Conservation (phyloP, 148 eudicot genomes). For the Selenicereus undatus region DNA sequence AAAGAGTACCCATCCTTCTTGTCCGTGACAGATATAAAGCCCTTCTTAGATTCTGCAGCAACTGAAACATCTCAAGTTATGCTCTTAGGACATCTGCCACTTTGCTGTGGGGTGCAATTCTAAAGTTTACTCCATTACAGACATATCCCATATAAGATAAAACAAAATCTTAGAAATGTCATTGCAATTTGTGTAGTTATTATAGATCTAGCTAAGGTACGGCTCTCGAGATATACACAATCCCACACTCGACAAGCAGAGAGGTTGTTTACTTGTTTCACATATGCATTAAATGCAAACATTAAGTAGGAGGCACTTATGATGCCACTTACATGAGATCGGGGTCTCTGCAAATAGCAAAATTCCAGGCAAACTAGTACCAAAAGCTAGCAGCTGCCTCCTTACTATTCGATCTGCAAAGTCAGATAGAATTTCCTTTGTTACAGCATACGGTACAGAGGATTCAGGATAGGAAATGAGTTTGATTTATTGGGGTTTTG, state of each 20-base stretch:
- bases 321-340: constrained; percentile 55
- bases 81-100: constrained; percentile 62
- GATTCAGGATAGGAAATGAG: neutral
- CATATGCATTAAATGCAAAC: neutral
- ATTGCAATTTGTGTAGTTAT: neutral
- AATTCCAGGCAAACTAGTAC: constrained; percentile 55
- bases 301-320: neutral
- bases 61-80: constrained; percentile 89
- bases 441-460: neutral
- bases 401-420: constrained; percentile 55
- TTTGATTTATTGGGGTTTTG: neutral
- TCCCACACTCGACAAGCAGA: neutral
- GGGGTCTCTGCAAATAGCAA: constrained; percentile 40
- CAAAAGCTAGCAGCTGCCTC: constrained; percentile 71
- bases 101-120: constrained; percentile 25
- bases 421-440: neutral
- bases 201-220: neutral
- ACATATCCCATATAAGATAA: constrained; percentile 6
- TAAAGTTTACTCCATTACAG: constrained; percentile 15
- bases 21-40: constrained; percentile 65
- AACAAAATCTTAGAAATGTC: neutral
- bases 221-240: neutral
- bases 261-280: neutral
- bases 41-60: constrained; percentile 94
- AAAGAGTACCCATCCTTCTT: constrained; percentile 88